Conservation (phyloP, 805 yeast genomes). For the Geotrichum ghanense region DNA sequence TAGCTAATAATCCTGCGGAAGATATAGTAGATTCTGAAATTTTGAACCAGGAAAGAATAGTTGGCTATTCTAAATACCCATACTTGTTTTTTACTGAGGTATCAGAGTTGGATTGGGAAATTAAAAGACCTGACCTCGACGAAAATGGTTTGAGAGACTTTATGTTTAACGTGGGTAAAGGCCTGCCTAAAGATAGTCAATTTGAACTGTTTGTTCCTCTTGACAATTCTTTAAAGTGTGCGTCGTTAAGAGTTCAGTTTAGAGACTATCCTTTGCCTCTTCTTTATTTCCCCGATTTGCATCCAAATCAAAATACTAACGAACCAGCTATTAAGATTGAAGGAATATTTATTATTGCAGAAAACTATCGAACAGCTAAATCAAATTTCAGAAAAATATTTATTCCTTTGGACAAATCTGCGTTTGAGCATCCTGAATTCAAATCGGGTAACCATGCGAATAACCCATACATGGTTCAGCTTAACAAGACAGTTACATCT, state of each 20-base stretch:
- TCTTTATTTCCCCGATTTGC: constrained; percentile 51
- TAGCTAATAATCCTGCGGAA: constrained; percentile 21
- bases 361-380: constrained; percentile 41
- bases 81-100: constrained; percentile 42
- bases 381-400: constrained; percentile 47
- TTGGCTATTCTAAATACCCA: constrained; percentile 37
- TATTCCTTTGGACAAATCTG: constrained; percentile 47
- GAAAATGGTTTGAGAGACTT: constrained; percentile 45
- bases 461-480: constrained; percentile 41
- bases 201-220: constrained; percentile 64
- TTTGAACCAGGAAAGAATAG: constrained; percentile 32
- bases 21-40: constrained; percentile 28
- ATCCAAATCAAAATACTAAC: constrained; percentile 22
- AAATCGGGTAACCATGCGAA: constrained; percentile 22
- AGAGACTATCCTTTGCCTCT: constrained; percentile 84
- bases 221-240: constrained; percentile 40
- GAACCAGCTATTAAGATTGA: constrained; percentile 27
- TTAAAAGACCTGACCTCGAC: constrained; percentile 43
- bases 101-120: constrained; percentile 35
- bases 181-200: constrained; percentile 58
- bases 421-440: constrained; percentile 9
- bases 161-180: constrained; percentile 66
- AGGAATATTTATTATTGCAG: constrained; percentile 64
- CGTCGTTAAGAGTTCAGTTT: constrained; percentile 57
- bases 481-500: constrained; percentile 67